phyloP scores from a whole-genome alignment of 2,329 filamentous ascomycete species.

The Clarireedia paspali region DNA sequence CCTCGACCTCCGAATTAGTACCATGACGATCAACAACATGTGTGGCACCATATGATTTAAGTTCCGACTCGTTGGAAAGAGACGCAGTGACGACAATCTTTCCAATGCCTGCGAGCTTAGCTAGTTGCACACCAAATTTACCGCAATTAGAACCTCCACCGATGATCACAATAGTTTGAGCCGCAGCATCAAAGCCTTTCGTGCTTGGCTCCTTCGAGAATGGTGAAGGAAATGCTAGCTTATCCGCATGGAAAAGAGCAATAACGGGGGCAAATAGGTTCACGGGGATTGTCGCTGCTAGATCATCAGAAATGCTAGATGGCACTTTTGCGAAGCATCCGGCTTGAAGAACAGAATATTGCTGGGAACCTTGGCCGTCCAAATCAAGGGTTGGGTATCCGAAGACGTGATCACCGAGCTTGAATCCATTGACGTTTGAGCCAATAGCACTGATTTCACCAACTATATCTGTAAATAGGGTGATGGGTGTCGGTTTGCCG shows the following conservation, averaged over 20 bases:
- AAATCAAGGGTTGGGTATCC: neutral
- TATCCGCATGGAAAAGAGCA: constrained; percentile 27
- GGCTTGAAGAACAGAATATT: constrained; percentile 31
- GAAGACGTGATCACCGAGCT: constrained; percentile 1
- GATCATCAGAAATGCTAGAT: constrained; percentile 28
- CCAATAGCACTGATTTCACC: constrained; percentile 29
- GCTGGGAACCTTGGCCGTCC: constrained; percentile 28
- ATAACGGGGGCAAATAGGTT: constrained; percentile 31
- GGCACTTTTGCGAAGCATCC: constrained; percentile 29
- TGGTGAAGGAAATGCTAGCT: constrained; percentile 5
- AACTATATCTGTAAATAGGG: constrained; percentile 31
- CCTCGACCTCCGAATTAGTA: neutral
- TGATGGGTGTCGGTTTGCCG: constrained; percentile 25
- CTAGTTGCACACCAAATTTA: constrained; percentile 28
- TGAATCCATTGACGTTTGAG: constrained; percentile 22
- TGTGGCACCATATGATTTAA: constrained; percentile 33
- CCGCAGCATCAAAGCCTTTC: neutral
- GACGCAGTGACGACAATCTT: constrained; percentile 33
- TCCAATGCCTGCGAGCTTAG: constrained; percentile 30
- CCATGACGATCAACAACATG: constrained; percentile 32
- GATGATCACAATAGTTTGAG: constrained; percentile 25
- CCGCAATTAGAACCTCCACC: constrained; percentile 31
- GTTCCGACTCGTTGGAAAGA: constrained; percentile 20
- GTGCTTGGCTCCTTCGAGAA: neutral
- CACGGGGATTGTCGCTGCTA: constrained; percentile 32